A percentile compares a stretch with the other conserved stretches of the same genome.
Evolutionary conservation across 441 rosid species (phyloP).

Genomic region (Kokia cookei): DNA sequence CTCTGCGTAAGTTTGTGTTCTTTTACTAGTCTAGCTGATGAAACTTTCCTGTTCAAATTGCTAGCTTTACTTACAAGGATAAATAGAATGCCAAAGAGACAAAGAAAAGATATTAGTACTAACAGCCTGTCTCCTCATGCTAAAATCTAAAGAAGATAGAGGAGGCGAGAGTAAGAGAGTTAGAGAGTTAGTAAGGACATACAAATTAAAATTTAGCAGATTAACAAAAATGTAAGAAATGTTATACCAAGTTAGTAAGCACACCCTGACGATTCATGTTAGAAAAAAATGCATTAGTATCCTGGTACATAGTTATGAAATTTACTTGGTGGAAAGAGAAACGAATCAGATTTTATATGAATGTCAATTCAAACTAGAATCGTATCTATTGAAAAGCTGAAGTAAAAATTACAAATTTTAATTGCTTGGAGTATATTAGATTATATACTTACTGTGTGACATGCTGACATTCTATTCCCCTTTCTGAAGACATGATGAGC

Average conservation of each 20-base stretch:
- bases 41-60: not conserved
- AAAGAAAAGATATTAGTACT: not conserved
- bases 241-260: not conserved
- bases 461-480: constrained; percentile 9
- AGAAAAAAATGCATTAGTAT: not conserved
- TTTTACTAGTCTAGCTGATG: not conserved
- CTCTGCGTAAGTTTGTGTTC: not conserved
- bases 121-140: not conserved
- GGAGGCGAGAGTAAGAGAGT: not conserved
- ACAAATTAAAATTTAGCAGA: not conserved
- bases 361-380: not conserved
- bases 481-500: constrained; percentile 13
- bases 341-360: not conserved
- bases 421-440: not conserved
- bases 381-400: not conserved
- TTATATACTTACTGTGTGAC: not conserved
- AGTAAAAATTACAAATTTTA: not conserved
- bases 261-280: not conserved
- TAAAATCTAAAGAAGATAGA: not conserved
- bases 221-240: not conserved
- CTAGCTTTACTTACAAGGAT: not conserved
- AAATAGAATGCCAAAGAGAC: not conserved
- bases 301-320: not conserved
- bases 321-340: not conserved
- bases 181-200: not conserved